These are phyloP conservation scores for Aureobasidium lini DNA, from an alignment of 2,329 filamentous ascomycete genomes.

Conservation along the genomic window DNA sequence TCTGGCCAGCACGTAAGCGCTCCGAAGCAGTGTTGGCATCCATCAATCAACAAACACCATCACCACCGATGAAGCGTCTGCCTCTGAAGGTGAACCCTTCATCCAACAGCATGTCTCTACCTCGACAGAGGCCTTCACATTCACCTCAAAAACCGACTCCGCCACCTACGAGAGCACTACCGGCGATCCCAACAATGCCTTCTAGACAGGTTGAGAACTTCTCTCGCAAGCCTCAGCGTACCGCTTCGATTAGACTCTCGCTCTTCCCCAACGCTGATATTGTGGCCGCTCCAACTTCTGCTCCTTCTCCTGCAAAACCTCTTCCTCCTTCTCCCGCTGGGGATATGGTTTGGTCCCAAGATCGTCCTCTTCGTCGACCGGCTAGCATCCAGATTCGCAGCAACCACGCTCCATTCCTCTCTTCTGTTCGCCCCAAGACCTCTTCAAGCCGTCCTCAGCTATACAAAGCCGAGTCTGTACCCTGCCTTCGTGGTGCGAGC, in stretches of 20 bases:
- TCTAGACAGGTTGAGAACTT: neutral
- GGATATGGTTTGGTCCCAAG: neutral
- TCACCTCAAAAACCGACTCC: neutral
- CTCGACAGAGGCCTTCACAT: neutral
- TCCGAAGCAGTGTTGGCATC: neutral
- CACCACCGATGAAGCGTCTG: neutral
- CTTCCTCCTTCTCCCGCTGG: neutral
- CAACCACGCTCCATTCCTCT: slow-evolving; percentile 36
- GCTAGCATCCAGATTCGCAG: slow-evolving; percentile 38
- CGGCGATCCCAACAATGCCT: slow-evolving; percentile 3
- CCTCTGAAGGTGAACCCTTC: slow-evolving; percentile 1
- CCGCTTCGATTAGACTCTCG: slow-evolving; percentile 16
- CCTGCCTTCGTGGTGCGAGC: neutral
- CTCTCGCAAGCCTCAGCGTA: slow-evolving; percentile 8
- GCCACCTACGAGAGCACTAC: neutral
- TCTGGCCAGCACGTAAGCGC: neutral
- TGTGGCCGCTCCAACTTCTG: slow-evolving; percentile 1
- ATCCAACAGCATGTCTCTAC: neutral
- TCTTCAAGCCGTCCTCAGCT: slow-evolving; percentile 15
- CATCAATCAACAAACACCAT: neutral
- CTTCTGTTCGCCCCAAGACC: slow-evolving; percentile 26
- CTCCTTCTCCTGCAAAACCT: neutral
- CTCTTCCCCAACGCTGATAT: slow-evolving; percentile 17
- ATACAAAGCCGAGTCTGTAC: slow-evolving; percentile 5
- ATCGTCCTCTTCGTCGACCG: slow-evolving; percentile 30